These are phyloP conservation scores for Leersia perrieri DNA, from an alignment of 176 grass and related monocot genomes.

Conservation along the genomic window DNA sequence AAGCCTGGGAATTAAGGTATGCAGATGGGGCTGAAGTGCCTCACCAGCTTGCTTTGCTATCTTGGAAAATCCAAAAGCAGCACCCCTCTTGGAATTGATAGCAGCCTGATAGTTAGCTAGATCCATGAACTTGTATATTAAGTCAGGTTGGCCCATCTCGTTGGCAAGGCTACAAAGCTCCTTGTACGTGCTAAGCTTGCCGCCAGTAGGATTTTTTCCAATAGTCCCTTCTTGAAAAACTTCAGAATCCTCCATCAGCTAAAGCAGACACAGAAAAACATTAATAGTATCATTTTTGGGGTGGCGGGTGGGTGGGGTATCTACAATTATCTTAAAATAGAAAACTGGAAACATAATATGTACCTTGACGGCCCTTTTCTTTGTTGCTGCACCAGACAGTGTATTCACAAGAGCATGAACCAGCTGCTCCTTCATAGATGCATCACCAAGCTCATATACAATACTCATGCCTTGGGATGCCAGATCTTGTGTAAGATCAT, in stretches of 20 bases:
- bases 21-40: constrained; percentile 83
- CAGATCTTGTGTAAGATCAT: constrained; percentile 98
- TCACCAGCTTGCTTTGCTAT: constrained; percentile 98
- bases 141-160: constrained; percentile 97
- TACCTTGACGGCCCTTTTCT: constrained; percentile 96
- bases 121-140: constrained; percentile 99
- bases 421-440: constrained; percentile 84
- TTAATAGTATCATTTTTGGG: background rate
- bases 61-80: constrained; percentile 98
- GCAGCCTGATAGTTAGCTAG: constrained; percentile 96
- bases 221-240: constrained; percentile 95
- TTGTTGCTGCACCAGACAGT: constrained; percentile 80
- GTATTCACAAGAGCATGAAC: constrained; percentile 90
- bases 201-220: constrained; percentile 75
- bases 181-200: constrained; percentile 93
- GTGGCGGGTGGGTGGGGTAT: background rate
- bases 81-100: constrained; percentile 94
- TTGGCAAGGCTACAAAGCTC: constrained; percentile 92
- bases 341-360: constrained; percentile 3
- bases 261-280: constrained; percentile 39
- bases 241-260: constrained; percentile 98
- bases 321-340: constrained; percentile 7
- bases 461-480: constrained; percentile 99
- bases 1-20: constrained; percentile 92
- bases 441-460: constrained; percentile 93